phyloP scores from a whole-genome alignment of 768 basidiomycete species.

The Boletus sensibilis region DNA sequence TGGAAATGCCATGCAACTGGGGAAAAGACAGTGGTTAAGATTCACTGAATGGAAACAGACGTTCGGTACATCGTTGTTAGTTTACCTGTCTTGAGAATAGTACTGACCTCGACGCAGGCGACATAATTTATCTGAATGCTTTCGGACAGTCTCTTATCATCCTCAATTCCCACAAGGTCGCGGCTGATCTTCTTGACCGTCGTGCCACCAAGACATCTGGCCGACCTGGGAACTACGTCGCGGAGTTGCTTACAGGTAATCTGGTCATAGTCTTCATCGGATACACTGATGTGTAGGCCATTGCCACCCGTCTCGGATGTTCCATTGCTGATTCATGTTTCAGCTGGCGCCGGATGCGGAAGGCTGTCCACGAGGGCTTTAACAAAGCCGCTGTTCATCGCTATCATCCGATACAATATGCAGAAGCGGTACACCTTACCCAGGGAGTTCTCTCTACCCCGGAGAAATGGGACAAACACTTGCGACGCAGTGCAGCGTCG shows the following conservation, averaged over 20 bases:
- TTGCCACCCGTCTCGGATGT: not conserved
- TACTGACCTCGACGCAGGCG: not conserved
- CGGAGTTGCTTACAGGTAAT: not conserved
- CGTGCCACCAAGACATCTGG: not conserved
- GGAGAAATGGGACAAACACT: not conserved
- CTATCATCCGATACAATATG: not conserved
- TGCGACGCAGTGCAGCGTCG: not conserved
- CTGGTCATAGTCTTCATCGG: not conserved
- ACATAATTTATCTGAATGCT: not conserved
- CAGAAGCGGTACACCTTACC: not conserved
- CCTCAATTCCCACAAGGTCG: not conserved
- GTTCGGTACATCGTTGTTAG: too few relatives aligned
- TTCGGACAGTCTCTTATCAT: not conserved
- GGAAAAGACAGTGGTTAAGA: not conserved
- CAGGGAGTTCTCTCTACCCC: not conserved
- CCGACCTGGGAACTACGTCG: not conserved
- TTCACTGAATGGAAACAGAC: conserved; percentile 1
- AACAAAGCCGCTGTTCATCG: not conserved
- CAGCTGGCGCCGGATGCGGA: not conserved
- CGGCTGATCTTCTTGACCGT: not conserved
- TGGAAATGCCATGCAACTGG: not conserved
- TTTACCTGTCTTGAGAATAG: not conserved
- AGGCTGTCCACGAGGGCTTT: not conserved
- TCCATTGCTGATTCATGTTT: not conserved
- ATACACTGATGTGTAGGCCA: not conserved